Base-by-base conservation (phyloP, 345 rosid species). In the Ceriops decandra region DNA sequence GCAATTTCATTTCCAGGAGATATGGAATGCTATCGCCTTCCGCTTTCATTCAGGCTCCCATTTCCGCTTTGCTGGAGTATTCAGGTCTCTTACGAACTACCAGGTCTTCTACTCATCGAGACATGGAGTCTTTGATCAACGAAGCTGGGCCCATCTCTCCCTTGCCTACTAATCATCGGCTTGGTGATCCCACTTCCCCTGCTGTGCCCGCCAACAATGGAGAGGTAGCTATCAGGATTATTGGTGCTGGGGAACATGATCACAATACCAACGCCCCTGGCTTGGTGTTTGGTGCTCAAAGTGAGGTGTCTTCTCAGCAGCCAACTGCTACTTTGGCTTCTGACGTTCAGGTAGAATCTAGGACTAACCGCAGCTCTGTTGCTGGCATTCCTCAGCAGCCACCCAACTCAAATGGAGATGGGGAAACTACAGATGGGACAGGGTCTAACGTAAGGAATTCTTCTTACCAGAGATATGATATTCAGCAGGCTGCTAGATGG, bases 401-500 rank as follows among this genome's bases (percentile, higher is more conserved):
- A 59, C 49, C 86, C 7, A 82, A 38, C 77, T 72, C 72, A n/a
- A 75, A 69, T 63, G 72, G 64, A 69, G 90, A 85, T 53, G 80
- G 86, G 21, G 91, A 70, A 56, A 60, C 80, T 66, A 90, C 81
- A 51, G 95, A 85, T 70, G 87, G 85, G 21, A 63, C 75, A 58
- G 83, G 80, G 3, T 74, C 31, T 78, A 82, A 82, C 57, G 77
- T 77, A 67, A 82, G 96, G 72, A 98, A 95, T 76, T 88, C 99
- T 15, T 84, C 97, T 47, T 88, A 92, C 75, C 99, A 92, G 82
- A 90, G 99, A 81, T 95, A 95, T 77, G 99, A 95, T 76, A 95
- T 95, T 73, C 99, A 92, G 85, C 98, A 95, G 74, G 97, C 98
- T 75, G 98, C 99, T 0, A 86, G 99, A 69, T 95, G 96, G 98